These are phyloP conservation scores for Petunia secreta DNA, from an alignment of 257 asterid species.

Conservation along the genomic window DNA sequence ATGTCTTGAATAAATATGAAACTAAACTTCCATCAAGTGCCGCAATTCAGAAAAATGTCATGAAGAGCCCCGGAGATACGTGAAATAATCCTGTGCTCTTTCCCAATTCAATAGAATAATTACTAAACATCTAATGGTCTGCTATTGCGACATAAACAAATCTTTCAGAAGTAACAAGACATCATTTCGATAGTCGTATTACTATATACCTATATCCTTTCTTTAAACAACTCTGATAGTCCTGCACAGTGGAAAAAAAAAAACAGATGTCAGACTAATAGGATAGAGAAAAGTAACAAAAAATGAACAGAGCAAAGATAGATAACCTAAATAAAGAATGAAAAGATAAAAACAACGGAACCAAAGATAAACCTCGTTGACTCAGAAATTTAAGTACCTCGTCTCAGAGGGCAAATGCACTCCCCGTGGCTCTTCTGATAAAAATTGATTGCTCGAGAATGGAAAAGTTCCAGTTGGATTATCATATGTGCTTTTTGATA, in stretches of 20 bases:
- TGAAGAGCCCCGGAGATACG: background rate
- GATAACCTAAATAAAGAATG: too few species aligned
- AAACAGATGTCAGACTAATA: constrained; percentile 14
- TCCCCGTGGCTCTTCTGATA: constrained; percentile 18
- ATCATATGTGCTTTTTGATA: background rate
- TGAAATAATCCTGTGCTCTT: constrained; percentile 9
- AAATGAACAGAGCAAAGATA: constrained; percentile 14
- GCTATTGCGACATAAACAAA: background rate
- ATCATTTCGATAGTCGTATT: background rate
- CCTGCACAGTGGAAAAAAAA: constrained; percentile 14
- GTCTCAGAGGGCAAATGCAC: constrained; percentile 21
- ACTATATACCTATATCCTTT: background rate
- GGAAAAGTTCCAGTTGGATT: constrained; percentile 21
- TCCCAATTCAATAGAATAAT: background rate
- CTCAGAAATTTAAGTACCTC: background rate
- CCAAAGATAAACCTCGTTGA: constrained; percentile 16
- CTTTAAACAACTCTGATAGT: constrained; percentile 16
- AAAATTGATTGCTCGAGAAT: background rate
- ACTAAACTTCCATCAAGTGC: constrained; percentile 11
- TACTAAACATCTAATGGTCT: background rate
- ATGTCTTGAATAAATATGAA: background rate
- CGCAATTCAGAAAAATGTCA: constrained; percentile 18
- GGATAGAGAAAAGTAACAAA: background rate
- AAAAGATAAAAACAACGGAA: background rate
- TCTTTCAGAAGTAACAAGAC: background rate